Evolutionary conservation across 2,329 filamentous ascomycete genomes (phyloP).

Genomic region (Fusarium sambucinum): DNA sequence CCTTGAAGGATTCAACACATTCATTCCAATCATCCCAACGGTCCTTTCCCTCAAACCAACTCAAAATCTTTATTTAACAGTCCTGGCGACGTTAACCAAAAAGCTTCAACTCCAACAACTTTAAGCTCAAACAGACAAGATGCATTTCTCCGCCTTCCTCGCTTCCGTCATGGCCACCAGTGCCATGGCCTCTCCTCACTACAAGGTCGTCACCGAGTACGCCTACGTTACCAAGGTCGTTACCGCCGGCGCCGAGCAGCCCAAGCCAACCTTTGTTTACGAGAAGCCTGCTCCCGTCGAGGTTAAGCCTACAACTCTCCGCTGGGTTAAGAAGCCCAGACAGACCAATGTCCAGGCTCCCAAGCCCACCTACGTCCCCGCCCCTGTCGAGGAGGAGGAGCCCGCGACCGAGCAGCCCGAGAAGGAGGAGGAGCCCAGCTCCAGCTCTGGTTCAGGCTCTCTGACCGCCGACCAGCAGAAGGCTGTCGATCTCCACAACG

Average conservation of each 20-base stretch:
- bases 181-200: slow-evolving; percentile 36
- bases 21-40: slow-evolving; percentile 31
- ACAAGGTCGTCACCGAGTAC: slow-evolving; percentile 34
- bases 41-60: slow-evolving; percentile 7
- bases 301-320: slow-evolving; percentile 1
- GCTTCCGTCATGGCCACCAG: slow-evolving; percentile 32
- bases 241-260: slow-evolving; percentile 23
- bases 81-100: slow-evolving; percentile 37
- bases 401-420: slow-evolving; percentile 2
- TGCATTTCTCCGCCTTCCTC: slow-evolving; percentile 39
- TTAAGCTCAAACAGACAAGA: slow-evolving; percentile 27
- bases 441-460: slow-evolving; percentile 16
- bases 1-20: slow-evolving; percentile 35
- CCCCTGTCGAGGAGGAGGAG: slow-evolving; percentile 1
- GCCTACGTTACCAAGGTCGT: slow-evolving; percentile 30
- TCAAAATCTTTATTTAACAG: slow-evolving; percentile 17
- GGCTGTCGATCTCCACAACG: slow-evolving; percentile 46
- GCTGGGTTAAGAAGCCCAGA: slow-evolving; percentile 11
- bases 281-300: slow-evolving; percentile 8
- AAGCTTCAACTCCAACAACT: not conserved
- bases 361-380: slow-evolving; percentile 4
- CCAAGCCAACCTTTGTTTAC: not conserved
- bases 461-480: slow-evolving; percentile 41
- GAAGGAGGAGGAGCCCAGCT: slow-evolving; percentile 11
- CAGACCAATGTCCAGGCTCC: not conserved